phyloP scores from a whole-genome alignment of 2,329 filamentous ascomycete species.

The Monilinia polystroma region DNA sequence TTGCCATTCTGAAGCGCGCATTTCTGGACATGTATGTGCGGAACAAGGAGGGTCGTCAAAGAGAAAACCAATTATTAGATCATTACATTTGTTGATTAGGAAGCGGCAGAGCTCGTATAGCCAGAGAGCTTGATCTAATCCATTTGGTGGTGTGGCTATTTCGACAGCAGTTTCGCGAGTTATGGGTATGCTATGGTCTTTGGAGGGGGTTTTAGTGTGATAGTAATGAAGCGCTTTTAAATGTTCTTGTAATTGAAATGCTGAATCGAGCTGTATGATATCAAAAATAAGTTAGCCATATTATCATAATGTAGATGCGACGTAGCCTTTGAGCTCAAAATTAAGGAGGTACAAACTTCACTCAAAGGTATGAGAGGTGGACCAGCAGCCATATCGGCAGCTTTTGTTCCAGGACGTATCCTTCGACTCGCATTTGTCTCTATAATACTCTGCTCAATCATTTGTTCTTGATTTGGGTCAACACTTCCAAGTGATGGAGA shows the following conservation, averaged over 20 bases:
- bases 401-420: conserved; percentile 88
- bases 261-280: conserved; percentile 76
- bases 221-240: conserved; percentile 87
- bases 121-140: conserved; percentile 86
- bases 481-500: conserved; percentile 67
- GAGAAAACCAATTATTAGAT: conserved; percentile 87
- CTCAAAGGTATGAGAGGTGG: conserved; percentile 82
- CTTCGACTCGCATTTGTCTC: conserved; percentile 76
- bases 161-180: conserved; percentile 71
- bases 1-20: conserved; percentile 99
- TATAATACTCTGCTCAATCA: conserved; percentile 58
- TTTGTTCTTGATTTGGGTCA: conserved; percentile 57
- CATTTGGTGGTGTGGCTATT: conserved; percentile 76
- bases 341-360: conserved; percentile 59
- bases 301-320: conserved; percentile 19
- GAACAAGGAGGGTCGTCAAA: conserved; percentile 89
- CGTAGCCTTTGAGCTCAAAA: conserved; percentile 18
- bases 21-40: conserved; percentile 86
- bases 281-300: conserved; percentile 28
- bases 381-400: conserved; percentile 89
- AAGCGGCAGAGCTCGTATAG: conserved; percentile 97
- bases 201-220: conserved; percentile 62
- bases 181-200: conserved; percentile 66
- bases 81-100: conserved; percentile 91
- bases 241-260: conserved; percentile 96